Evolutionary conservation across 352 stramenopile species (phyloP).

Genomic region (Phytophthora sp.): DNA sequence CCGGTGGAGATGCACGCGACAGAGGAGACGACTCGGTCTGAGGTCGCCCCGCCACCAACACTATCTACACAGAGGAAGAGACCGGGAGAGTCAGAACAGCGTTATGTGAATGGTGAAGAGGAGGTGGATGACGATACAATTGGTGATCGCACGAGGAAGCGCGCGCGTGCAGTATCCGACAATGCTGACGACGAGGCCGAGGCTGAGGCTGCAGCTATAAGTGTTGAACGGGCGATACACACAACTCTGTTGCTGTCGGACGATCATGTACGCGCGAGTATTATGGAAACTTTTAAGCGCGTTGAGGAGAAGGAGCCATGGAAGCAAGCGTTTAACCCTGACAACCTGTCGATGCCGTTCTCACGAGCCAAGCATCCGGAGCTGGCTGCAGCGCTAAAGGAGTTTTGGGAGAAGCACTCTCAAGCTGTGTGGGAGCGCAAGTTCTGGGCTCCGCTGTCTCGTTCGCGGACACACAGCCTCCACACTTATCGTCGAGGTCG

Average conservation of each 20-base stretch:
- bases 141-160: too few species aligned
- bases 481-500: slow-evolving; percentile 14
- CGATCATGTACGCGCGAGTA: not conserved
- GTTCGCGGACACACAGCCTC: not conserved
- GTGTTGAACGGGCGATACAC: not conserved
- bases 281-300: slow-evolving; percentile 4
- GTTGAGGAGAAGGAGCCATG: slow-evolving; percentile 16
- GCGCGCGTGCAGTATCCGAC: too few species aligned
- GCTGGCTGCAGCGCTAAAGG: slow-evolving; percentile 7
- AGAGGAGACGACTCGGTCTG: not conserved
- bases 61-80: slow-evolving; percentile 4
- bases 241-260: not conserved
- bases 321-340: slow-evolving; percentile 9
- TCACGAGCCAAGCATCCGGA: not conserved
- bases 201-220: not conserved
- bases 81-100: not conserved
- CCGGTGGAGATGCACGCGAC: not conserved
- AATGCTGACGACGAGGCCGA: too few species aligned
- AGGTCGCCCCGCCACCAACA: not conserved
- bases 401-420: slow-evolving; percentile 20
- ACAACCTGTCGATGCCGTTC: slow-evolving; percentile 11
- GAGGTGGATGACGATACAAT: not conserved
- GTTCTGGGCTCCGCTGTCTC: slow-evolving; percentile 29
- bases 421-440: slow-evolving; percentile 36
- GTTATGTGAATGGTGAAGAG: not conserved